Base-by-base conservation (phyloP, 805 yeast genomes). In the Monosporozyma aerobia region DNA sequence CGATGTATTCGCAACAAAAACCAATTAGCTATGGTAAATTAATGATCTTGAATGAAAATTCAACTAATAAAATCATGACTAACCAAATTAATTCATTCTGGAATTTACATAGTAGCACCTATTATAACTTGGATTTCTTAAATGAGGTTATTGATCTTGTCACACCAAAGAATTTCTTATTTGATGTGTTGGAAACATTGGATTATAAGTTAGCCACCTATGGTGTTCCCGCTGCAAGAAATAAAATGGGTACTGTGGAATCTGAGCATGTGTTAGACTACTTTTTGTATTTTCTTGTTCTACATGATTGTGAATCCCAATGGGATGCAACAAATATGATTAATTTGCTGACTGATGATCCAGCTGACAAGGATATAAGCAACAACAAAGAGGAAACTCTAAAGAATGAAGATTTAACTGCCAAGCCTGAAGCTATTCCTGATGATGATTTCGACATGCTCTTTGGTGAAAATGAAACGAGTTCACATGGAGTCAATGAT, bases 401-500 rank as follows among this genome's bases (percentile, higher is more conserved):
- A 10, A 59, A 54, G 32, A 47, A 56, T 3, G 62, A 62, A 35
- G 54, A 48, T 4, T 10, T 37, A 3, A 39, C 44, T 44, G 47
- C 57, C 53, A 48, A 53, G 39, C 40, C 47, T 7, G 55, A 56
- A 51, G 22, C 53, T 4, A n/a, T 56, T 23, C 56, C 56, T 35
- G 70, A 68, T 53, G 69, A 68, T 52, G 71, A 68, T 55, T 63
- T 68, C 48, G 69, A 65, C 52, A 64, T 68, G 67, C 53, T 68
- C 2, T 68, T 68, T 51, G 71, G 71, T 14, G 71, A 68, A 50
- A 62, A 59, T 47, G 70, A 67, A 37, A 60, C 63, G 0, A 64
- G 64, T 47, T 49, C 57, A 1, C 64, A 63, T n/a, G 62, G 59
- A 1, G 57, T 56, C n/a, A 67, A 64, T 11, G 63, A 59, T 29